Percentiles rank a stretch among this genome's conserved stretches.
These are phyloP conservation scores for Chenopodium formosanum DNA, from an alignment of 148 eudicot genomes.

Conservation along the genomic window DNA sequence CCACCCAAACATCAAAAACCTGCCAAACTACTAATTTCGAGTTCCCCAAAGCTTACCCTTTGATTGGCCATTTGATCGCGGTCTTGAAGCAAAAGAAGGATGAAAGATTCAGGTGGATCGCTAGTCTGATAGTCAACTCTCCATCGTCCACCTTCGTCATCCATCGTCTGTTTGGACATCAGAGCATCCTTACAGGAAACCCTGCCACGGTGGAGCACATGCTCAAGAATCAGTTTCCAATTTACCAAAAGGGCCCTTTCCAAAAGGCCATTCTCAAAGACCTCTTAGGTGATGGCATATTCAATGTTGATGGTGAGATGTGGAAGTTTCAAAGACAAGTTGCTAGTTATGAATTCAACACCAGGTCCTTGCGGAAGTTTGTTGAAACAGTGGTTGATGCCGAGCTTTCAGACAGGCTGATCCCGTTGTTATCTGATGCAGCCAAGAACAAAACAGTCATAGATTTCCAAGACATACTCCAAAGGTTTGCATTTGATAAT, in stretches of 20 bases:
- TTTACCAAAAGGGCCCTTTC: slow-evolving; percentile 38
- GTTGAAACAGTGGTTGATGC: slow-evolving; percentile 44
- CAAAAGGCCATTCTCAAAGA: slow-evolving; percentile 21
- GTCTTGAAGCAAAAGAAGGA: slow-evolving; percentile 14
- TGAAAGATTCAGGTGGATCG: slow-evolving; percentile 20
- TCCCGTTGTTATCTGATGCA: slow-evolving; percentile 33
- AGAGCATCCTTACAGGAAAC: slow-evolving; percentile 7
- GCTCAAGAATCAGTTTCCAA: slow-evolving; percentile 21
- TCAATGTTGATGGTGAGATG: slow-evolving; percentile 39
- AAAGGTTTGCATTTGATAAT: slow-evolving; percentile 34
- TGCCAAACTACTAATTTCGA: neutral
- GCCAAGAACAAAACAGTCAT: slow-evolving; percentile 21
- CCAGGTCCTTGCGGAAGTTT: slow-evolving; percentile 40
- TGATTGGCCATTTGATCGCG: slow-evolving; percentile 27
- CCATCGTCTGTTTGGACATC: slow-evolving; percentile 18
- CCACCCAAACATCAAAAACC: neutral
- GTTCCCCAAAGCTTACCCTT: slow-evolving; percentile 27
- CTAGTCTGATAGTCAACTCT: slow-evolving; percentile 23
- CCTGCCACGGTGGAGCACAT: slow-evolving; percentile 27
- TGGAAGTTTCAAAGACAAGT: slow-evolving; percentile 58
- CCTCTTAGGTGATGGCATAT: slow-evolving; percentile 46
- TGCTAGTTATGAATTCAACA: slow-evolving; percentile 47
- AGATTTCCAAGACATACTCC: slow-evolving; percentile 32
- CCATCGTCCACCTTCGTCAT: slow-evolving; percentile 19
- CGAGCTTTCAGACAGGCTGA: slow-evolving; percentile 40